Evolutionary conservation across 768 basidiomycete species (phyloP).

Genomic region (Amanita subjunquillea): DNA sequence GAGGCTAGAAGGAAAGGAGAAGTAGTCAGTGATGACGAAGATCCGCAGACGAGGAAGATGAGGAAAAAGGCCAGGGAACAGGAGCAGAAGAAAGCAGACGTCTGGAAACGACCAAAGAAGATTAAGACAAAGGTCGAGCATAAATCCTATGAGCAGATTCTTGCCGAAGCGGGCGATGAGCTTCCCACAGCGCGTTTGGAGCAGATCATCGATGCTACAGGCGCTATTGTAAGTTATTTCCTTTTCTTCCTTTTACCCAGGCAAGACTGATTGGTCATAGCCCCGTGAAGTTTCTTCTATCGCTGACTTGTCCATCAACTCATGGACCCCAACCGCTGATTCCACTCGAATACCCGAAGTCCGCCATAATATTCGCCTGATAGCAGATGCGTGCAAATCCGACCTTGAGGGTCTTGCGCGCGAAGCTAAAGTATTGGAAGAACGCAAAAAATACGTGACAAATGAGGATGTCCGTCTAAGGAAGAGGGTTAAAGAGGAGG

Average conservation of each 20-base stretch:
- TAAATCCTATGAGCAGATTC: slow-evolving; percentile 94
- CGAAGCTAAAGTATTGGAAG: slow-evolving; percentile 79
- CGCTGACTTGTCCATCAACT: slow-evolving; percentile 61
- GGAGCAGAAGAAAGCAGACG: slow-evolving; percentile 55
- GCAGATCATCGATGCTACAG: slow-evolving; percentile 90
- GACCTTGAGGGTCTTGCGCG: slow-evolving; percentile 84
- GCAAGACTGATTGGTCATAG: slow-evolving; percentile 25
- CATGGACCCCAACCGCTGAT: slow-evolving; percentile 85
- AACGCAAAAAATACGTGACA: slow-evolving; percentile 62
- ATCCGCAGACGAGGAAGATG: slow-evolving; percentile 34
- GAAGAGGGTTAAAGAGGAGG: slow-evolving; percentile 66
- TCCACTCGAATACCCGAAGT: slow-evolving; percentile 89
- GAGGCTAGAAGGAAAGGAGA: slow-evolving; percentile 75
- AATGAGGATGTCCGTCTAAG: slow-evolving; percentile 63
- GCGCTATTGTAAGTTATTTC: slow-evolving; percentile 62
- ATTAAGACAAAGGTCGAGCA: slow-evolving; percentile 81
- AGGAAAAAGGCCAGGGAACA: slow-evolving; percentile 45
- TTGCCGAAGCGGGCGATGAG: slow-evolving; percentile 76
- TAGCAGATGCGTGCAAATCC: slow-evolving; percentile 70
- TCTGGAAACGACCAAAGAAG: slow-evolving; percentile 83
- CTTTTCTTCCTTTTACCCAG: slow-evolving; percentile 1
- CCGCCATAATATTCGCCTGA: slow-evolving; percentile 89
- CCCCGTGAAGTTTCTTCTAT: slow-evolving; percentile 83
- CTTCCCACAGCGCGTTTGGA: slow-evolving; percentile 50
- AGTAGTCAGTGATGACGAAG: slow-evolving; percentile 58